Conservation (phyloP, 2,329 filamentous ascomycete species). For the Monilinia fructigena region DNA sequence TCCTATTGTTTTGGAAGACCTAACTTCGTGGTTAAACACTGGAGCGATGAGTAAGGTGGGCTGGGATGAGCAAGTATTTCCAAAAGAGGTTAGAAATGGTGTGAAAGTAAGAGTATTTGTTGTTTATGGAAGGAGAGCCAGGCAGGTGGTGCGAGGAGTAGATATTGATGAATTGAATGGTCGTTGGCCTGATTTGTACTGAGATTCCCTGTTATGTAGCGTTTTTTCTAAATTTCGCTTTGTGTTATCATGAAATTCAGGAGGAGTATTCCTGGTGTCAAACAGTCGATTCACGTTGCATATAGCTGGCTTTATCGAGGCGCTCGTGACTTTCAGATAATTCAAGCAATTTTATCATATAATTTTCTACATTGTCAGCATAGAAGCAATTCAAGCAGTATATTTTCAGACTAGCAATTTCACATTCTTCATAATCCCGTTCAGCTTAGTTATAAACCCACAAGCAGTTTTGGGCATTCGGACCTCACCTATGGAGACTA, state of each 20-base stretch:
- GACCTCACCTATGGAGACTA: too few relatives aligned
- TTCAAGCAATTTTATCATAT: too few relatives aligned
- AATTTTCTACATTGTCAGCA: too few relatives aligned
- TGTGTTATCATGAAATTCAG: background rate
- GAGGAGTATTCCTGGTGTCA: background rate
- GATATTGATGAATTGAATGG: conserved; percentile 29
- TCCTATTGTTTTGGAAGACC: conserved; percentile 82
- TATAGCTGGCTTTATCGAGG: too few relatives aligned
- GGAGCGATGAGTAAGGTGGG: conserved; percentile 62
- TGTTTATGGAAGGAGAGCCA: conserved; percentile 62
- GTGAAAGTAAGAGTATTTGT: conserved; percentile 80
- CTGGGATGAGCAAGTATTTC: conserved; percentile 63
- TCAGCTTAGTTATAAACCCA: too few relatives aligned
- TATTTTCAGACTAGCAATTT: too few relatives aligned
- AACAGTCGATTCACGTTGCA: too few relatives aligned
- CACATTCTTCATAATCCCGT: too few relatives aligned
- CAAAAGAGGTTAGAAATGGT: conserved; percentile 77
- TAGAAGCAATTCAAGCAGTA: too few relatives aligned
- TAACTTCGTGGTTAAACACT: conserved; percentile 78
- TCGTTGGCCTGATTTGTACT: background rate
- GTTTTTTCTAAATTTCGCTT: background rate
- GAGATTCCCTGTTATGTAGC: background rate
- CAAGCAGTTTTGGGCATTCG: too few relatives aligned
- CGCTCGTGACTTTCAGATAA: too few relatives aligned
- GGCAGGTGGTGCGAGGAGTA: conserved; percentile 34